Conservation (phyloP, 192 early-diverging fungal species). For the Diversispora epigaea region DNA sequence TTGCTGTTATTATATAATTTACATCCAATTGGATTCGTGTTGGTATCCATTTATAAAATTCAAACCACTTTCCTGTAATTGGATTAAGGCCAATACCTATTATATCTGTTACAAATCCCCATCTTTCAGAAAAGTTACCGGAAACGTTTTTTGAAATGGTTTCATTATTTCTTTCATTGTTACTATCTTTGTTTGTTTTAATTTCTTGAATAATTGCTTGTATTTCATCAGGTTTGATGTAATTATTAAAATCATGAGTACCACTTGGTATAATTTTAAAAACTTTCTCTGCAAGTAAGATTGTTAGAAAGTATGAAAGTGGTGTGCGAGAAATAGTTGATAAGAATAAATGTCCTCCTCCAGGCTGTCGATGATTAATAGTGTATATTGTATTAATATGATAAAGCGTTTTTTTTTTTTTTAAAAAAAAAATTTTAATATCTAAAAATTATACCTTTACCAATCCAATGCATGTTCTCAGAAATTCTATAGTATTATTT, state of each 20-base stretch:
- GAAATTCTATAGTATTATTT: conserved; percentile 65
- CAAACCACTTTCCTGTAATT: conserved; percentile 10
- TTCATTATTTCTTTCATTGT: neutral
- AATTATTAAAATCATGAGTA: conserved; percentile 86
- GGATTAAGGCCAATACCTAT: conserved; percentile 15
- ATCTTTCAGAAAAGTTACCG: neutral
- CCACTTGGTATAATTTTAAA: conserved; percentile 75
- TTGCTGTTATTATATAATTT: conserved; percentile 18
- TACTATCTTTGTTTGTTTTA: conserved; percentile 36
- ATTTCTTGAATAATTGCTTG: conserved; percentile 52
- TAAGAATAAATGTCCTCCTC: conserved; percentile 68
- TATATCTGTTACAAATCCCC: neutral
- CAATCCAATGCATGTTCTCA: conserved; percentile 63
- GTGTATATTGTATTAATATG: neutral
- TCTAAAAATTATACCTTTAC: conserved; percentile 51
- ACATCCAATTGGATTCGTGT: neutral
- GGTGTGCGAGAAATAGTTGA: conserved; percentile 92
- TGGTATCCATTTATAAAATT: neutral
- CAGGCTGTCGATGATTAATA: conserved; percentile 44
- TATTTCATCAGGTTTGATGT: conserved; percentile 78
- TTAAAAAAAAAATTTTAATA: neutral
- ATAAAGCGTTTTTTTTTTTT: neutral
- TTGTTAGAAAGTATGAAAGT: conserved; percentile 71
- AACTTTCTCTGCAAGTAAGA: conserved; percentile 79
- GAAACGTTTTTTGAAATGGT: neutral